phyloP scores from a whole-genome alignment of 2,329 filamentous ascomycete genomes.

The Colletotrichum tanaceti region DNA sequence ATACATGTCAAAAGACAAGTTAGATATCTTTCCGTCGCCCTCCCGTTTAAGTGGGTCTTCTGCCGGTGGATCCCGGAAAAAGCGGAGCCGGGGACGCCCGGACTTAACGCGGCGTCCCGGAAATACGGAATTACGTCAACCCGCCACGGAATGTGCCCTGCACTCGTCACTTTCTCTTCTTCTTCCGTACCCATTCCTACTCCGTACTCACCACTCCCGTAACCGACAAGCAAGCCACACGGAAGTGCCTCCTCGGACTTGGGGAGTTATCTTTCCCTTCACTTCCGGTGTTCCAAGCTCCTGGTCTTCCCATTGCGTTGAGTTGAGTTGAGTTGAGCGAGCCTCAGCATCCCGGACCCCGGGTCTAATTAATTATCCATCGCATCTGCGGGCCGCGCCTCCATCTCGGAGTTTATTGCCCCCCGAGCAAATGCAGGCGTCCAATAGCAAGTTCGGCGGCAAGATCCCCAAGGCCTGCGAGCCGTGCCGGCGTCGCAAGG shows the following conservation, averaged over 20 bases:
- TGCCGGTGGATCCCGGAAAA: not conserved
- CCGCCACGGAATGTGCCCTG: not conserved
- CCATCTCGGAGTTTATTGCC: slow-evolving; percentile 13
- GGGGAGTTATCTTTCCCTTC: slow-evolving; percentile 13
- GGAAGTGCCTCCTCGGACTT: slow-evolving; percentile 24
- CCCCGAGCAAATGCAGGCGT: slow-evolving; percentile 28
- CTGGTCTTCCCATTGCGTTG: not conserved
- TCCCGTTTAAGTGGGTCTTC: too few relatives aligned
- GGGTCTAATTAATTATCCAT: too few relatives aligned
- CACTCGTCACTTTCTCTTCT: slow-evolving; percentile 5
- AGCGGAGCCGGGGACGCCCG: not conserved
- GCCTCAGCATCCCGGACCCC: too few relatives aligned
- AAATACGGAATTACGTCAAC: slow-evolving; percentile 9
- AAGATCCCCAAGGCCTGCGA: slow-evolving; percentile 44
- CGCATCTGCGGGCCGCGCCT: not conserved
- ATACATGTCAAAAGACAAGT: too few relatives aligned
- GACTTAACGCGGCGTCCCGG: slow-evolving; percentile 15
- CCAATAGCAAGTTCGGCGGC: slow-evolving; percentile 25
- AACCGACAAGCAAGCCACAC: not conserved
- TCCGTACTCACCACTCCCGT: not conserved
- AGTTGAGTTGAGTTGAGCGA: not conserved
- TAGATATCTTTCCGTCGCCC: too few relatives aligned
- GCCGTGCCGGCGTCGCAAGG: slow-evolving; percentile 42
- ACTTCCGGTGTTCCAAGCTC: slow-evolving; percentile 9
- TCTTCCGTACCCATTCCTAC: too few relatives aligned